Percentiles rank a stretch among this genome's conserved stretches.
phyloP scores from a whole-genome alignment of 352 stramenopile genomes.

The Phytophthora litchii region DNA sequence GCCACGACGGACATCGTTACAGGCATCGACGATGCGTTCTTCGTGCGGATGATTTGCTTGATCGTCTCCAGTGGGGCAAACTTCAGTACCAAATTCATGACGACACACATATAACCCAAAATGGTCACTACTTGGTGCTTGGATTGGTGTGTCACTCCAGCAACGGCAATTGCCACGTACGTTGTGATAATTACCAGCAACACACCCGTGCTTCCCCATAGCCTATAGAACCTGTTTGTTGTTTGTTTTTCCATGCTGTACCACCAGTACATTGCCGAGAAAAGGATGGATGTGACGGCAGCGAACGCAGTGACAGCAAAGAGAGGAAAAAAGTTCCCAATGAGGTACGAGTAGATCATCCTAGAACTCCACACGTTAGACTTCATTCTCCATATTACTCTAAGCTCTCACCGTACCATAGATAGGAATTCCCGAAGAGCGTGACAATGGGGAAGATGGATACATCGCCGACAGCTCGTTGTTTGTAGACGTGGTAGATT shows the following conservation, averaged over 20 bases:
- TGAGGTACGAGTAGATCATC: conserved; percentile 36
- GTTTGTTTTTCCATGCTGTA: conserved; percentile 13
- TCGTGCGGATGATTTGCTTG: conserved; percentile 32
- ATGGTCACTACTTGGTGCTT: conserved; percentile 29
- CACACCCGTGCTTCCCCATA: conserved; percentile 10
- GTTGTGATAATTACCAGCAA: conserved; percentile 20
- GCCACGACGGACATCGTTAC: conserved; percentile 35
- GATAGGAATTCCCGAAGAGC: conserved; percentile 31
- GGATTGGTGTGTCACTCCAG: conserved; percentile 28
- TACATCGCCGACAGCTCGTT: conserved; percentile 14
- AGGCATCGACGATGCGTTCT: conserved; percentile 36
- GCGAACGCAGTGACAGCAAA: conserved; percentile 27
- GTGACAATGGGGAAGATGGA: conserved; percentile 33
- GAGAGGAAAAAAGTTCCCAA: conserved; percentile 35
- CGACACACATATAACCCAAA: conserved; percentile 31
- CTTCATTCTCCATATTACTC: too few relatives aligned
- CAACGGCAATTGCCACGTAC: conserved; percentile 27
- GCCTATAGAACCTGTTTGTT: conserved; percentile 12
- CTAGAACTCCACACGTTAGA: background rate
- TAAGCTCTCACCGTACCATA: conserved; percentile 3
- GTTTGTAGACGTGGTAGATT: conserved; percentile 28
- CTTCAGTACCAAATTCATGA: conserved; percentile 31
- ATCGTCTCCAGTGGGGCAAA: conserved; percentile 34
- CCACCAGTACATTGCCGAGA: conserved; percentile 21
- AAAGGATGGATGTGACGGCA: conserved; percentile 19